Evolutionary conservation across 768 basidiomycete genomes (phyloP), one percentile per base, ranked within the genome.

Genomic region (Suillus subluteus): DNA sequence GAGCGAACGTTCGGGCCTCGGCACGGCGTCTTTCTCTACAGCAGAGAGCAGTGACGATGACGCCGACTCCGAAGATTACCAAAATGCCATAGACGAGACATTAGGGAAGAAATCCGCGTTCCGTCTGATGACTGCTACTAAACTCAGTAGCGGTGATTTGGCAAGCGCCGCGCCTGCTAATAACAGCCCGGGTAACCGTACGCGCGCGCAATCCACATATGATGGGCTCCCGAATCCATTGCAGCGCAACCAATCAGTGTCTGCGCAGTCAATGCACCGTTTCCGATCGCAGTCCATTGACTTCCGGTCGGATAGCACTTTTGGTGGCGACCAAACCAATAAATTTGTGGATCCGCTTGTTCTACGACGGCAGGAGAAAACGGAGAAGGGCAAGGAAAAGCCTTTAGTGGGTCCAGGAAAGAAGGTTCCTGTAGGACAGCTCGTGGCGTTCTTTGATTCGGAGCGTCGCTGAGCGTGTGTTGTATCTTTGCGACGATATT

Each of bases 361-460:
- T 52, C 72, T 90, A 74, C 83, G 93, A 72, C 87, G 83, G 70
- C 90, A 92, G 78, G 84, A 85, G 76, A 84, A 72, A 72, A 73
- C 81, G 63, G 82, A 82, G 71, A 76, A 63, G 69, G 41, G 18
- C 38, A 82, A 82, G 67, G 79, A 81, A 46, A 81, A 79, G 70
- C 78, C 78, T 70, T 74, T 73, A 55, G 69, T 66, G 71, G 80
- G 66, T 58, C 62, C 72, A 4, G 82, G 79, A 52, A 87, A 82
- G 63, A 94, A 93, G 79, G 85, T 91, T 16, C 87, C 91, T 0
- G 84, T 95, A 50, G 90, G 88, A 12, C 86, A 94, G 72, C 77
- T 95, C 52, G 91, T 94, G 16, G 92, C 92, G n/a, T 95, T 91
- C 77, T 95, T 95, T 71, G 91, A 94, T 41, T 75, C 76, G 30